Evolutionary conservation across 805 yeast genomes (phyloP).

Genomic region (Myxozyma nipponensis): DNA sequence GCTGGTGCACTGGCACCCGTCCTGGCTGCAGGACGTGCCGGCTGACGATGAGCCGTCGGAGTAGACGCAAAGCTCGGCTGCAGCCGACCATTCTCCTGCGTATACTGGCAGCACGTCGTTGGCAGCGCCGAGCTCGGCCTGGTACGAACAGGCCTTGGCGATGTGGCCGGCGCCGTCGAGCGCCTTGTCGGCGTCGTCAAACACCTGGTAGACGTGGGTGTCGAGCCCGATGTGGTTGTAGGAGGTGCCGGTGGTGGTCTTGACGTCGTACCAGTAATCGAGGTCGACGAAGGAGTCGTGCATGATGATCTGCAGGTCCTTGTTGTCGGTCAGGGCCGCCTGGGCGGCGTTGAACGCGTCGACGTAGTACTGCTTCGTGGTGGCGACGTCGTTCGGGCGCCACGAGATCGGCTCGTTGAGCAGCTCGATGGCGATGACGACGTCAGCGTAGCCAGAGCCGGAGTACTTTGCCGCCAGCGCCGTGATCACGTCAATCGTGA

Average conservation of each 20-base stretch:
- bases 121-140: constrained; percentile 4
- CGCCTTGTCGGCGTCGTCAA: constrained; percentile 46
- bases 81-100: constrained; percentile 90
- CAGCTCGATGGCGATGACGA: constrained; percentile 77
- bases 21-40: constrained; percentile 82
- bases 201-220: constrained; percentile 89
- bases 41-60: constrained; percentile 64
- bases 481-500: constrained; percentile 55
- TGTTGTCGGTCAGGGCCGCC: constrained; percentile 36
- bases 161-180: constrained; percentile 21
- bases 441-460: constrained; percentile 55
- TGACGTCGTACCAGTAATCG: constrained; percentile 59
- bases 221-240: constrained; percentile 72
- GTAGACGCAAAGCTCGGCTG: constrained; percentile 36
- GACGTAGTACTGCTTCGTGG: constrained; percentile 55
- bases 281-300: constrained; percentile 77
- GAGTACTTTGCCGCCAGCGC: constrained; percentile 63
- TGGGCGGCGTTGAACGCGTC: constrained; percentile 67
- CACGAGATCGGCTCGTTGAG: constrained; percentile 75
- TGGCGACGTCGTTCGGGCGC: constrained; percentile 47
- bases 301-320: constrained; percentile 54
- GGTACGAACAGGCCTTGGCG: constrained; percentile 9
- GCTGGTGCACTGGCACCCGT: constrained; percentile 46
- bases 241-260: constrained; percentile 30
- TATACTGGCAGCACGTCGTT: constrained; percentile 38